These are phyloP conservation scores for Hirschioporus abietinus DNA, from an alignment of 768 basidiomycete species.

Conservation along the genomic window DNA sequence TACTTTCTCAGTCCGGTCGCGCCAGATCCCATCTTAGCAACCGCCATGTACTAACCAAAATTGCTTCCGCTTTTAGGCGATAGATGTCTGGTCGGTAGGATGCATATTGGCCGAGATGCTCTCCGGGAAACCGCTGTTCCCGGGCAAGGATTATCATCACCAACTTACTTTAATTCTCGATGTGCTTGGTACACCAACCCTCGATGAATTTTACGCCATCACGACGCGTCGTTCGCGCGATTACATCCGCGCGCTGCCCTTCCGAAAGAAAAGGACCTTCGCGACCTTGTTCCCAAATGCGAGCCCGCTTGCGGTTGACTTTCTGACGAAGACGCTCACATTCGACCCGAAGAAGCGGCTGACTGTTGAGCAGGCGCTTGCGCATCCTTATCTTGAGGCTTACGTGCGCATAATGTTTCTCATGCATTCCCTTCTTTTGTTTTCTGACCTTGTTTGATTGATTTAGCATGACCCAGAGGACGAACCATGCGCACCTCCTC, in stretches of 20 bases:
- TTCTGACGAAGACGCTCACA: conserved; percentile 84
- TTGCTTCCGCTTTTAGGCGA: conserved; percentile 41
- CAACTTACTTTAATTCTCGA: conserved; percentile 94
- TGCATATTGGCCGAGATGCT: conserved; percentile 96
- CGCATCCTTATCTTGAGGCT: conserved; percentile 93
- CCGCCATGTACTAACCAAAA: background rate
- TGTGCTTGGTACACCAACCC: conserved; percentile 91
- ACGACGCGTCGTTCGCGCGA: conserved; percentile 88
- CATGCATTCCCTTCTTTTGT: conserved; percentile 2
- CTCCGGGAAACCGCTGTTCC: conserved; percentile 94
- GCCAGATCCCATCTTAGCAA: background rate
- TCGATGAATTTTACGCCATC: conserved; percentile 98
- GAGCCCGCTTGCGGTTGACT: conserved; percentile 69
- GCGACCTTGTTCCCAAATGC: conserved; percentile 87
- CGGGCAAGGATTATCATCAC: conserved; percentile 94
- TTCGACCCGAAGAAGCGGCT: conserved; percentile 98
- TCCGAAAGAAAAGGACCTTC: conserved; percentile 84
- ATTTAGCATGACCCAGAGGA: conserved; percentile 89
- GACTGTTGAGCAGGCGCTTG: conserved; percentile 89
- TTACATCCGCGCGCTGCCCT: conserved; percentile 91
- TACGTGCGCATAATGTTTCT: conserved; percentile 51
- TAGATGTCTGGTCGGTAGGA: conserved; percentile 84
- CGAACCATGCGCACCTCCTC: conserved; percentile 92
- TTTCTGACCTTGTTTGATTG: conserved; percentile 11
- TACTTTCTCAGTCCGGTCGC: conserved; percentile 27